These are phyloP conservation scores for Peniophora sp. DNA, from an alignment of 1,284 basidiomycete genomes.

Conservation along the genomic window DNA sequence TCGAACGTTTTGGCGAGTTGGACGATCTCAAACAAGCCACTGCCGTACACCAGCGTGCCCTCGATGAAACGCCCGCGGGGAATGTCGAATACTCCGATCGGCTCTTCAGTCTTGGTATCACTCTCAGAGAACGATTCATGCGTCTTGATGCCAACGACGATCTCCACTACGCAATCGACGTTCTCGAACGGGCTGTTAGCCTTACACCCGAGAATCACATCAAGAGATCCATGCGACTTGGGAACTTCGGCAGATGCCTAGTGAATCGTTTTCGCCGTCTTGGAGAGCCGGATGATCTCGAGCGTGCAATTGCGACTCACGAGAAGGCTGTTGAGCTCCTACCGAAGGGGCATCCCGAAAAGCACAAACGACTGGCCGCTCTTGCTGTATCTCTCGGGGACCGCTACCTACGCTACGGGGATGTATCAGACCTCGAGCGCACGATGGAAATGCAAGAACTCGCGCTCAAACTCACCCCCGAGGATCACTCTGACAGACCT, in stretches of 20 bases:
- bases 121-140: background rate
- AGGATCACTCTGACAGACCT: background rate
- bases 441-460: no score
- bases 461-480: background rate
- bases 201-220: background rate
- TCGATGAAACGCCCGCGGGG: background rate
- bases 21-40: slow-evolving; percentile 7
- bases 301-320: no score
- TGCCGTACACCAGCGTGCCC: background rate
- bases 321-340: no score
- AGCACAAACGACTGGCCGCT: no score
- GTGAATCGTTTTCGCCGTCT: no score
- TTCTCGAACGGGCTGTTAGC: background rate
- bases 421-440: no score
- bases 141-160: background rate
- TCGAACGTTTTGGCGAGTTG: slow-evolving; percentile 10
- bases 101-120: background rate
- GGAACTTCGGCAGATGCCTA: background rate
- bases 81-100: background rate
- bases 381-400: no score
- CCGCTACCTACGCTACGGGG: no score
- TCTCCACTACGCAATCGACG: background rate
- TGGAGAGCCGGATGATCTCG: no score
- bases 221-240: background rate
- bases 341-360: no score